Conservation (phyloP, 108 stramenopile genomes). For the Pelagomonas calceolata region DNA sequence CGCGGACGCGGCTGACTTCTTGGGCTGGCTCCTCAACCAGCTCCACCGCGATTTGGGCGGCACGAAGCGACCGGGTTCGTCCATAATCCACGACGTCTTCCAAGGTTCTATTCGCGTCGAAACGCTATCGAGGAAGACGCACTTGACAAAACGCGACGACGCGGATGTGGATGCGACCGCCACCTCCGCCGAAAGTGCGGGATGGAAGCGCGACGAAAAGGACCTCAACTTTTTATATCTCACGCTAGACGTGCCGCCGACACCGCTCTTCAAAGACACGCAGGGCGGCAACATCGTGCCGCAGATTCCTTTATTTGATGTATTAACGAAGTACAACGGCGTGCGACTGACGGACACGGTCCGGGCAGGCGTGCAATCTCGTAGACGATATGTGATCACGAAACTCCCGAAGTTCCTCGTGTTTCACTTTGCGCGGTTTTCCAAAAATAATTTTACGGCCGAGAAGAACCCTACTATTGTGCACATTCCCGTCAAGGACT, state of each 20-base stretch:
- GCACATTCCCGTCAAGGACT: constrained; percentile 88
- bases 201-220: constrained; percentile 28
- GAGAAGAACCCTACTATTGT: constrained; percentile 99
- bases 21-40: constrained; percentile 86
- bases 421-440: constrained; percentile 80
- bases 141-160: constrained; percentile 7
- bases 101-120: constrained; percentile 78
- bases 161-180: constrained; percentile 28
- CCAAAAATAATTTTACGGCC: constrained; percentile 66
- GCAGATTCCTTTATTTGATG: constrained; percentile 82
- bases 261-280: constrained; percentile 90
- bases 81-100: constrained; percentile 60
- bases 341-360: constrained; percentile 62
- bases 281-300: constrained; percentile 89
- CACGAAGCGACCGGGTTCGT: constrained; percentile 31
- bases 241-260: constrained; percentile 90
- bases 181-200: constrained; percentile 25
- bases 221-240: constrained; percentile 74
- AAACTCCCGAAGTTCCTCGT: constrained; percentile 83
- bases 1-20: constrained; percentile 81
- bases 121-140: constrained; percentile 45
- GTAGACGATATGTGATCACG: constrained; percentile 64
- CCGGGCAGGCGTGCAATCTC: constrained; percentile 33
- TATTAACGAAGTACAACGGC: constrained; percentile 88
- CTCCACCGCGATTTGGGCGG: constrained; percentile 75